Evolutionary conservation across 1,139 yeast genomes (phyloP).

Genomic region (Yamadazyma blattariae): DNA sequence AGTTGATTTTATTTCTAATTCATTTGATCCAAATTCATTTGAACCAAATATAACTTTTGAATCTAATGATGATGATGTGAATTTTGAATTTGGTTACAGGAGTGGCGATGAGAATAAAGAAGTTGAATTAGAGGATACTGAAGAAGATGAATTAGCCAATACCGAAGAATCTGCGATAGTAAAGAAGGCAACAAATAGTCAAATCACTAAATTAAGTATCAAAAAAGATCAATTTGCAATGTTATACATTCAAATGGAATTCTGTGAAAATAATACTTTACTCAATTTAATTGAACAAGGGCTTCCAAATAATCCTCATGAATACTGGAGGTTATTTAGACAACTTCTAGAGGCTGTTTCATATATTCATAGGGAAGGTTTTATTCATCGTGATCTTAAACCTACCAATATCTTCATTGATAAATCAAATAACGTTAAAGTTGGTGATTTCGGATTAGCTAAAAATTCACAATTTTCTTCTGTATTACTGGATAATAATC

Average conservation of each 20-base stretch:
- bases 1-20: constrained; percentile 66
- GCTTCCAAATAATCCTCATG: constrained; percentile 66
- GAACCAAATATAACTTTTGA: constrained; percentile 62
- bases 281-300: constrained; percentile 81
- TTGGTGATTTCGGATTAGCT: constrained; percentile 97
- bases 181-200: neutral
- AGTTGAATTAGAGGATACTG: constrained; percentile 9
- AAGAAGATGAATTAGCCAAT: constrained; percentile 4
- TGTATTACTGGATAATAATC: constrained; percentile 39
- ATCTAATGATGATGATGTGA: constrained; percentile 28
- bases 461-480: constrained; percentile 60
- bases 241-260: constrained; percentile 93
- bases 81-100: constrained; percentile 28
- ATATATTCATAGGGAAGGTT: constrained; percentile 90
- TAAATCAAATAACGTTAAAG: constrained; percentile 80
- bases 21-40: constrained; percentile 59
- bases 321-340: constrained; percentile 85
- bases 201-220: neutral
- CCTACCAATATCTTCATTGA: constrained; percentile 97
- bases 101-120: constrained; percentile 11
- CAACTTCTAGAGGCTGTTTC: constrained; percentile 89
- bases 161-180: constrained; percentile 1
- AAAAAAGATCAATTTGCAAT: constrained; percentile 33
- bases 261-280: constrained; percentile 91
- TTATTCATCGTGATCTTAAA: constrained; percentile 91